phyloP scores from a whole-genome alignment of 192 early-diverging fungal species.

The Coemansia sp. region DNA sequence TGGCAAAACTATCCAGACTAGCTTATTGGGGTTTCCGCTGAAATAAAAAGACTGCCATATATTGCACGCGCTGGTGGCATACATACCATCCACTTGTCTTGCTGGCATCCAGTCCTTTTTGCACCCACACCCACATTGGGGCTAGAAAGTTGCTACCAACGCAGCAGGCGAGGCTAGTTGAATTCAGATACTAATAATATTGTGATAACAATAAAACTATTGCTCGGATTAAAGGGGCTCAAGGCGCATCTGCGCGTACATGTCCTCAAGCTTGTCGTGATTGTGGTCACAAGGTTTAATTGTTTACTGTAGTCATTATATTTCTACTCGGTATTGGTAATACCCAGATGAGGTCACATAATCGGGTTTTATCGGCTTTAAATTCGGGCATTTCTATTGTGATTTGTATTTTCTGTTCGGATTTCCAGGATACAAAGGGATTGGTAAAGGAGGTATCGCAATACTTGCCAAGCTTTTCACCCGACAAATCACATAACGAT shows the following conservation, averaged over 20 bases:
- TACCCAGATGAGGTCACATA: not conserved
- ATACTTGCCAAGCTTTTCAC: not conserved
- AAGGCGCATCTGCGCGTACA: constrained; percentile 30
- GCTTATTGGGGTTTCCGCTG: no score
- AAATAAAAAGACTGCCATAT: no score
- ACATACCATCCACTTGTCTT: no score
- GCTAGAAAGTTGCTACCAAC: no score
- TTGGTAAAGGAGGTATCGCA: not conserved
- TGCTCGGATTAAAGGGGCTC: constrained; percentile 1
- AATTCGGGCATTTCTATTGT: not conserved
- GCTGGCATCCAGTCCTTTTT: no score
- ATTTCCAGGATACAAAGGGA: no score
- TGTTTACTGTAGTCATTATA: not conserved
- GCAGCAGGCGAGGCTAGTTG: no score
- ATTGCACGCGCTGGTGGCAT: no score
- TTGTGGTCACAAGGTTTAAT: constrained; percentile 55
- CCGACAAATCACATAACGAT: not conserved
- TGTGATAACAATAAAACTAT: not conserved
- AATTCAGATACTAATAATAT: no score
- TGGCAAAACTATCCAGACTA: no score
- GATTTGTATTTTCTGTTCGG: no score
- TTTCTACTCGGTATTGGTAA: not conserved
- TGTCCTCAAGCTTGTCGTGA: constrained; percentile 44
- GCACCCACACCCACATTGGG: no score
- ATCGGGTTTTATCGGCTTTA: not conserved